These are phyloP conservation scores for Zymoseptoria crescenta DNA, from an alignment of 2,329 filamentous ascomycete species.

Conservation along the genomic window DNA sequence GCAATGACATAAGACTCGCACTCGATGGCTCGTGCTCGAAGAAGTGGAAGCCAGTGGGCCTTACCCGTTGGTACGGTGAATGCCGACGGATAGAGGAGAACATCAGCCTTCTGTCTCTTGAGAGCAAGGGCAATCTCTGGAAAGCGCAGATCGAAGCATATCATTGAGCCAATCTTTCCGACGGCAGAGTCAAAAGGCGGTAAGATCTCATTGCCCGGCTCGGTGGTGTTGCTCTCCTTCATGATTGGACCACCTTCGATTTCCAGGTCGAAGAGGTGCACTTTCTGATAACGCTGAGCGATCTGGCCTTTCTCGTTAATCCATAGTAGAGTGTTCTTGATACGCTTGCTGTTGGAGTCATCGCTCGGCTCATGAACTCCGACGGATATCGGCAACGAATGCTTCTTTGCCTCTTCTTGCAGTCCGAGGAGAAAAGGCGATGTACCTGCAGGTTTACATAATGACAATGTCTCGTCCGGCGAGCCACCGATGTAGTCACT, in stretches of 20 bases:
- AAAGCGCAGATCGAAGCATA: constrained; percentile 88
- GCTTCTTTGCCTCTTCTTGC: constrained; percentile 55
- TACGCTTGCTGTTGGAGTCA: constrained; percentile 39
- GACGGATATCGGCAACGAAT: constrained; percentile 68
- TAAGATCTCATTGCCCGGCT: constrained; percentile 56
- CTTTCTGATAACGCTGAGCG: constrained; percentile 67
- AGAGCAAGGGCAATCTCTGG: constrained; percentile 66
- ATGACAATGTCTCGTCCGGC: constrained; percentile 58
- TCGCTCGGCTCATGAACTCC: constrained; percentile 71
- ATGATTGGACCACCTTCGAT: constrained; percentile 50
- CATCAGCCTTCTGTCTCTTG: constrained; percentile 58
- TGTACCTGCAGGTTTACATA: constrained; percentile 58
- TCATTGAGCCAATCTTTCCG: constrained; percentile 68
- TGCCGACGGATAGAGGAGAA: constrained; percentile 80
- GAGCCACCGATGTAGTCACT: constrained; percentile 76
- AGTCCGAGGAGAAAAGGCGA: constrained; percentile 73
- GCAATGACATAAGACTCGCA: constrained; percentile 82
- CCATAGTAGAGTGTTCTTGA: constrained; percentile 61
- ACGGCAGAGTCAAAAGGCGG: constrained; percentile 65
- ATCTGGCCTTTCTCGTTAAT: constrained; percentile 55
- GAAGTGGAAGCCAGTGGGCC: constrained; percentile 76
- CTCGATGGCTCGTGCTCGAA: constrained; percentile 78
- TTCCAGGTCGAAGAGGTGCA: constrained; percentile 63
- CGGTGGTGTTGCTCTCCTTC: constrained; percentile 60
- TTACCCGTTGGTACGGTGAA: constrained; percentile 81